A percentile compares a stretch with the other conserved stretches of the same genome.
phyloP scores from a whole-genome alignment of 352 stramenopile genomes.

The Phytopythium litorale region DNA sequence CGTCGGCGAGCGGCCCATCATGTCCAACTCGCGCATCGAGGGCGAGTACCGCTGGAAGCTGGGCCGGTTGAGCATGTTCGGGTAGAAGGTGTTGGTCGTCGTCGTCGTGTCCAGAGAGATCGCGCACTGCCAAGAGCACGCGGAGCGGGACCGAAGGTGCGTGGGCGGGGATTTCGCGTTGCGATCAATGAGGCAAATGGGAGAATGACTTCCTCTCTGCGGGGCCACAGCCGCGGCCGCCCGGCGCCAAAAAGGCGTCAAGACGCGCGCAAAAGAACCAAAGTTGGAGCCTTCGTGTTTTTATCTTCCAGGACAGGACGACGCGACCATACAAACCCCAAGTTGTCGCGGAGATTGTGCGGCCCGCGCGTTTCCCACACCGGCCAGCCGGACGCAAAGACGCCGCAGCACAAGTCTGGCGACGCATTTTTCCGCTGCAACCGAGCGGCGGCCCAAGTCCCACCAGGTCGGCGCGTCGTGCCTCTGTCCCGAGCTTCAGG shows the following conservation, averaged over 20 bases:
- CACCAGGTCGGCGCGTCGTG: neutral
- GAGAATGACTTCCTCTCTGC: neutral
- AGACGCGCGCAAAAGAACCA: slow-evolving; percentile 1
- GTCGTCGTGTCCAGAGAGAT: slow-evolving; percentile 12
- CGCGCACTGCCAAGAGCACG: neutral
- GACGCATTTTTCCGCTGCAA: slow-evolving; percentile 2
- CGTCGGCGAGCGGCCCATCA: slow-evolving; percentile 9
- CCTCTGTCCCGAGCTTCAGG: neutral
- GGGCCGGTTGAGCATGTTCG: slow-evolving; percentile 51
- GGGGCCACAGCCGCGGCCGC: neutral
- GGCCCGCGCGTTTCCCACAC: slow-evolving; percentile 10
- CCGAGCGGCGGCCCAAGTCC: neutral
- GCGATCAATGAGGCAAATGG: neutral
- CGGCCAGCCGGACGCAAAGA: neutral
- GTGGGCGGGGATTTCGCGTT: neutral
- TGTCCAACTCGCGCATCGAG: slow-evolving; percentile 45
- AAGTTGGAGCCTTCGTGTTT: slow-evolving; percentile 3
- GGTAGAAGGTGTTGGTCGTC: slow-evolving; percentile 15
- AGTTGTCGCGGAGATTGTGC: slow-evolving; percentile 1
- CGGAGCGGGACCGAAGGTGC: neutral
- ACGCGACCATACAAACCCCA: slow-evolving; percentile 2
- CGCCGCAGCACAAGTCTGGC: neutral
- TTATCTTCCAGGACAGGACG: neutral
- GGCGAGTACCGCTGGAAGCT: slow-evolving; percentile 50
- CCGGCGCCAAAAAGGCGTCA: neutral